Conservation (phyloP, 1,139 yeast species). For the Kurtzmaniella quercitrusa region DNA sequence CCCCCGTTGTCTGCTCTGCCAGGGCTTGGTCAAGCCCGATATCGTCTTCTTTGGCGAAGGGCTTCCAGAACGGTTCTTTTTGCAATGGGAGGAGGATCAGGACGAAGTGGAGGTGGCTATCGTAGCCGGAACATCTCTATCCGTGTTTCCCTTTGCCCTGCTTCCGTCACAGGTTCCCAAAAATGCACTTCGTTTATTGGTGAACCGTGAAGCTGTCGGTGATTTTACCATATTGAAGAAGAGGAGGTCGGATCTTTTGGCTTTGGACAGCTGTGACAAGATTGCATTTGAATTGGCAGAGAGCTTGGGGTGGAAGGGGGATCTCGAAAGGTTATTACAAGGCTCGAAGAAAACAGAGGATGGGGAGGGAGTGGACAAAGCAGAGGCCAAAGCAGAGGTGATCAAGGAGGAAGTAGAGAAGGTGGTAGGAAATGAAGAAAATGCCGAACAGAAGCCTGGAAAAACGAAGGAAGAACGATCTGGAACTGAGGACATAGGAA, state of each 20-base stretch:
- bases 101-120: constrained; percentile 66
- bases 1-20: constrained; percentile 52
- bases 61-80: constrained; percentile 66
- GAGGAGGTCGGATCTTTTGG: constrained; percentile 56
- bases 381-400: not conserved
- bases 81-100: constrained; percentile 61
- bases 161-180: constrained; percentile 62
- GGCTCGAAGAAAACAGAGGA: constrained; percentile 10
- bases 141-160: constrained; percentile 86
- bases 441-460: too few species aligned
- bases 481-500: not conserved
- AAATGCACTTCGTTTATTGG: constrained; percentile 53
- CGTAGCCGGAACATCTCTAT: constrained; percentile 88
- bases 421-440: not conserved
- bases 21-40: constrained; percentile 83
- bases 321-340: constrained; percentile 33
- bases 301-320: constrained; percentile 62
- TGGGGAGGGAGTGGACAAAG: not conserved
- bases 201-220: constrained; percentile 78
- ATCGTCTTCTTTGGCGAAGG: constrained; percentile 92
- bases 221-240: constrained; percentile 44
- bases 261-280: constrained; percentile 60
- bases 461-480: not conserved
- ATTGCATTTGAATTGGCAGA: constrained; percentile 51
- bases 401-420: not conserved